Evolutionary conservation across 176 grass and related monocot species (phyloP), one percentile per base, ranked within the genome.

Genomic region (Canna indica): DNA sequence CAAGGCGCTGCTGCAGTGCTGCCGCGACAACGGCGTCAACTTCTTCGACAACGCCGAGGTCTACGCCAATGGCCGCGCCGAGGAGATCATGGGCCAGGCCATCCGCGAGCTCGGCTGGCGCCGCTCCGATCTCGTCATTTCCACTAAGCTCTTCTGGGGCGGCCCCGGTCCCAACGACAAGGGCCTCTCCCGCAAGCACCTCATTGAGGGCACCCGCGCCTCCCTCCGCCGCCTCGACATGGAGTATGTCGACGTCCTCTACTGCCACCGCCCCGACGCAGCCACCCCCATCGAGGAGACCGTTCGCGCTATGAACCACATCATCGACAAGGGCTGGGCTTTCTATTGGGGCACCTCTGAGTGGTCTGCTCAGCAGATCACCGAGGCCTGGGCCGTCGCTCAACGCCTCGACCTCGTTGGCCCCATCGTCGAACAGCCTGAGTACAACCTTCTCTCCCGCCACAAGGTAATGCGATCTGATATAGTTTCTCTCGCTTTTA

Each of bases 11-110:
- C 89, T 93, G 6, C 89, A 99, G 82, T 85, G 89, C 22, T 87
- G 86, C 78, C 94, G 89, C 69, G 89, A 99, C 59, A 81, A 83
- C 15, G 94, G 89, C 52, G 89, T 99, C 47, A 99, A 99, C 73
- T 93, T 99, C 94, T 99, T 99, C 89, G 94, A 99, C 94, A 99
- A 99, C 80, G 94, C 94, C 1, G 94, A 99, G 75, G 89, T 99
- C 0, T 93, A 99, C 81, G 84, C 94, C 39, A 99, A 90, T 45
- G 89, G 94, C 0, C 83, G 94, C 36, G 94, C 94, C 2, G 94
- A 99, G 89, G 94, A 99, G 94, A 99, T 99, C 84, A 99, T 99
- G 94, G 94, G 94, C 3, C 94, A 93, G 84, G 94, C 94, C 46
- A 90, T 99, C 50, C 86, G 94, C 6, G 94, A 99, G 86, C 84